Evolutionary conservation across 164 flowering plant species (phyloP), one percentile per base, ranked within the genome.

Genomic region (Magnolia kwangsiensis): DNA sequence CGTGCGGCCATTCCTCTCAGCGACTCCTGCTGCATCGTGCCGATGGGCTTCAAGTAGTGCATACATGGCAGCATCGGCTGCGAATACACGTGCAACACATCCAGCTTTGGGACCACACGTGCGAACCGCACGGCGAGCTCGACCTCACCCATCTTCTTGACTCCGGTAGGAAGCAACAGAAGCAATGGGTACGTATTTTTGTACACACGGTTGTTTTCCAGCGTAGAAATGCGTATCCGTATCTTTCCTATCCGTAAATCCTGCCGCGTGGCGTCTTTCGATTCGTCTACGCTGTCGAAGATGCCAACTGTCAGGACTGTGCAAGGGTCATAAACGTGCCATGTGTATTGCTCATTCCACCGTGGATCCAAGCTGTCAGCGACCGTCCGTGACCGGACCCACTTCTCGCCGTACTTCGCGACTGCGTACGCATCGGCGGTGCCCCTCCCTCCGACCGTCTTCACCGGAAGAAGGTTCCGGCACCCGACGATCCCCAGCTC

Each of bases 321-420:
- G 69, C 91, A 92, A 0, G 98, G 99, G 71, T 96, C 98, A 71
- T 85, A 92, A 1, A 96, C 98, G 64, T 88, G 82, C 94, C 94
- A 96, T 72, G 95, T 92, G 84, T 92, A 96, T 83, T 96, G 98
- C 82, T 94, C 98, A 76, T 96, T 94, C 98, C 98, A 96, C 59
- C 76, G 85, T 0, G 99, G 99, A 58, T 90, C 88, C 72, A 92
- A 72, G 51, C 84, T 83, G 71, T 94, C 91, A 0, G 87, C 75
- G 0, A 91, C 87, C 0, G 97, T 90, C 0, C 97, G 86, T 0
- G 98, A 91, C 0, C 97, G 89, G 8, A 92, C 88, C 98, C 98
- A 96, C 75, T 94, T 96, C 7, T 82, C 81, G 1, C 97, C 98
- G 71, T 96, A 94, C 79, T 94, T 96, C 0, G 96, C 97, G 1